Base-by-base conservation (phyloP, 768 basidiomycete species). In the Tricholoma matsutake region DNA sequence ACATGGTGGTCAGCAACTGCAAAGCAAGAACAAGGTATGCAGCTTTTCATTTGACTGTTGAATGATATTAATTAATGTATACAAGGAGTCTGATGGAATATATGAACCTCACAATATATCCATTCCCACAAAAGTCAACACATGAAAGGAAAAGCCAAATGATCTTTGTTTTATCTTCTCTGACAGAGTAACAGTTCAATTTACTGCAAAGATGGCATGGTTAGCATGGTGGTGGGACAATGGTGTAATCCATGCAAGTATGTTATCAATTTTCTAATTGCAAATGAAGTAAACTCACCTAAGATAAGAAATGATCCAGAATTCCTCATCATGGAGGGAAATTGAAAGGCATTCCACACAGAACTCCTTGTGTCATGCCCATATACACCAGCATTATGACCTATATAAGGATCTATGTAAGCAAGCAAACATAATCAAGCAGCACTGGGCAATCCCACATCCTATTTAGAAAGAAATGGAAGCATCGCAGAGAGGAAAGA, bases 171-270 rank as follows among this genome's bases (percentile, higher is more conserved):
- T 47, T 9, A 47, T 47, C 3, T 47, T 47, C 9, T 47, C 20
- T 7, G 20, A 47, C 45, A 47, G 8, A 43, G 41, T 43, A 4
- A 43, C 1, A 18, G 41, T 43, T 18, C 43, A 43, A 18, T 43
- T 43, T 8, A 47, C 5, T 25, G 22, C 20, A 47, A 47, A 10
- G 8, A 47, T 25, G 22, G 20, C 1, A 45, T 0, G 5, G 45
- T 25, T 47, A 25, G 20, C 45, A 25, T 6, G 25, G 2, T 54
- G 16, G 2, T 1, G 20, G 53, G 53, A n/a, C 16, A 13, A 9
- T 54, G 53, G 53, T 54, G 53, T 35, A 54, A n/a, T 6, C 7
- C 13, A 2, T 54, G 53, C 53, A 54, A 54, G 53, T 54, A 54
- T 2, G 31, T 54, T 32, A 22, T 54, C 53, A 35, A 22, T 53